phyloP scores from a whole-genome alignment of 768 basidiomycete genomes.

The Galerina sulciceps region DNA sequence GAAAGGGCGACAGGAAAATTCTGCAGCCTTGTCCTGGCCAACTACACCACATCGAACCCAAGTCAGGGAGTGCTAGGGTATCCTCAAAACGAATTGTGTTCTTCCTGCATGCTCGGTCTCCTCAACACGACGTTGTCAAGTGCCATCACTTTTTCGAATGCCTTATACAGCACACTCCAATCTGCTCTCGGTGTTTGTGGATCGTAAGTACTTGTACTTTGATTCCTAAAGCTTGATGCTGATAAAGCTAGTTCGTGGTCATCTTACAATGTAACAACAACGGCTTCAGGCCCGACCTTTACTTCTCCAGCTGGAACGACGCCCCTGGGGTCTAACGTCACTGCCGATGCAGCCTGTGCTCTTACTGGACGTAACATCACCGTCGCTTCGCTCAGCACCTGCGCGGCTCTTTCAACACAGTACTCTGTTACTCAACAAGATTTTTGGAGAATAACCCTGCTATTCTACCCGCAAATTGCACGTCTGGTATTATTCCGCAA shows the following conservation, averaged over 20 bases:
- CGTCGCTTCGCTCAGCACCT: neutral
- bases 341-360: neutral
- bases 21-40: neutral
- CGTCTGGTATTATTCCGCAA: neutral
- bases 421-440: conserved; percentile 2
- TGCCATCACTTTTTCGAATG: neutral
- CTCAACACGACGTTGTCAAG: conserved; percentile 5
- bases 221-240: neutral
- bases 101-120: neutral
- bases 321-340: neutral
- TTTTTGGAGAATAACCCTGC: neutral
- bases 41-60: neutral
- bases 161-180: neutral
- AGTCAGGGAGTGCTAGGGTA: neutral
- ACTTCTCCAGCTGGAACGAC: neutral
- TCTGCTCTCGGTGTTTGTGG: conserved; percentile 1
- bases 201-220: neutral
- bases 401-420: neutral
- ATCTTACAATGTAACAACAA: conserved; percentile 6
- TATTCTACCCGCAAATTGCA: neutral
- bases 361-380: conserved; percentile 5
- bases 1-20: neutral
- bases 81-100: conserved; percentile 1
- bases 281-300: neutral
- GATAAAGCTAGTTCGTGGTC: neutral